Evolutionary conservation across 2,329 filamentous ascomycete genomes (phyloP).

Genomic region (Cladophialophora immunda): DNA sequence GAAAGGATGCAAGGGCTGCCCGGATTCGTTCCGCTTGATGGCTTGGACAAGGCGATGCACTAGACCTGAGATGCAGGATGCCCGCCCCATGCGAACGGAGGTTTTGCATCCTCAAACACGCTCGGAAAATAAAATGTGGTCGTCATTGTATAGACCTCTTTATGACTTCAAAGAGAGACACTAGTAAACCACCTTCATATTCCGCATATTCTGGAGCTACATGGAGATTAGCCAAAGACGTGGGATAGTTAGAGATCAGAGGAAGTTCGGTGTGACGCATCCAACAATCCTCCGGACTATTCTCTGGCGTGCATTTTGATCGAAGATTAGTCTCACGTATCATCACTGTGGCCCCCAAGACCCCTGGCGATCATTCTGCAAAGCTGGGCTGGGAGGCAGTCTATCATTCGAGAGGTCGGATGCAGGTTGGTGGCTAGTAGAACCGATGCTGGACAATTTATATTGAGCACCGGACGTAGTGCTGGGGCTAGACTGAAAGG

Average conservation of each 20-base stretch:
- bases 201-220: too few relatives aligned
- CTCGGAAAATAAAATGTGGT: neutral
- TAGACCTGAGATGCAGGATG: neutral
- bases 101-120: neutral
- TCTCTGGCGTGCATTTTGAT: neutral
- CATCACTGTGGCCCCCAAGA: neutral
- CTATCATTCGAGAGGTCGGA: neutral
- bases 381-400: neutral
- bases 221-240: neutral
- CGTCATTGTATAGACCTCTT: neutral
- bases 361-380: neutral
- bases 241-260: neutral
- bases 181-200: too few relatives aligned
- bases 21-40: slow-evolving; percentile 16
- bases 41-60: slow-evolving; percentile 21
- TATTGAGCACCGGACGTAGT: neutral
- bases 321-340: neutral
- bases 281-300: neutral
- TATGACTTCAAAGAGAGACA: too few relatives aligned
- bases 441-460: neutral
- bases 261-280: neutral
- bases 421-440: too few relatives aligned
- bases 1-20: slow-evolving; percentile 19
- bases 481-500: neutral
- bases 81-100: neutral